Evolutionary conservation across 139 green algal species (phyloP), one percentile per base, ranked within the genome.

Genomic region (Pleodorina starrii): DNA sequence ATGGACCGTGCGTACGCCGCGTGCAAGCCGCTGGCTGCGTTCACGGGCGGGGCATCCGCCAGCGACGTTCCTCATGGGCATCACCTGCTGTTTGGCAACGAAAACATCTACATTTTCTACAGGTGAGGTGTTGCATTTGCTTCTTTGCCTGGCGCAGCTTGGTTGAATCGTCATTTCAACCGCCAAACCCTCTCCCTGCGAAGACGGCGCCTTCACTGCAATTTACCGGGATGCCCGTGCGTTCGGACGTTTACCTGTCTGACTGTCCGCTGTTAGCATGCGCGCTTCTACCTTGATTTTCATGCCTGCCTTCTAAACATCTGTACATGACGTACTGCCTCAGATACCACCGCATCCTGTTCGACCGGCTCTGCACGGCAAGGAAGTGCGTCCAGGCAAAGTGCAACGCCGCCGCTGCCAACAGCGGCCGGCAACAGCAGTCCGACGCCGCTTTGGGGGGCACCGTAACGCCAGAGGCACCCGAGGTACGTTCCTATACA

Each of bases 71-170:
- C 60, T 23, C 42, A 32, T 0, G 85, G 86, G n/a, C 87, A 88
- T 36, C 90, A 91, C 21, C 73, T 95, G 84, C 90, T 97, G 43
- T 99, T 98, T 86, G 96, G 95, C 84, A 98, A 99, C 82, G 98
- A 99, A 79, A 84, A 90, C 80, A 95, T 99, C 74, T 99, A 98
- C 92, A 86, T 99, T 32, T 97, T 99, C 84, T 96, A 98, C 85
- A 94, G 97, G 14, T 92, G 86, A 66, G 54, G 7, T 66, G 54
- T 66, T 66, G 9, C 29, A 27, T 27, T 12, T 25, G n/a, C 5
- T 66, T 66, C 9, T 9, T 25, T 5, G 54, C 5, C 5, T 66
- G 21, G 54, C 9, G 7, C 7, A 66, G 54, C 54, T n/a, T n/a
- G n/a, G n/a, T n/a, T n/a, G n/a, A n/a, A n/a, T n/a, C n/a, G n/a